Evolutionary conservation across 2,329 filamentous ascomycete genomes (phyloP), one percentile per base, ranked within the genome.

Genomic region (Aspergillus intermedius): DNA sequence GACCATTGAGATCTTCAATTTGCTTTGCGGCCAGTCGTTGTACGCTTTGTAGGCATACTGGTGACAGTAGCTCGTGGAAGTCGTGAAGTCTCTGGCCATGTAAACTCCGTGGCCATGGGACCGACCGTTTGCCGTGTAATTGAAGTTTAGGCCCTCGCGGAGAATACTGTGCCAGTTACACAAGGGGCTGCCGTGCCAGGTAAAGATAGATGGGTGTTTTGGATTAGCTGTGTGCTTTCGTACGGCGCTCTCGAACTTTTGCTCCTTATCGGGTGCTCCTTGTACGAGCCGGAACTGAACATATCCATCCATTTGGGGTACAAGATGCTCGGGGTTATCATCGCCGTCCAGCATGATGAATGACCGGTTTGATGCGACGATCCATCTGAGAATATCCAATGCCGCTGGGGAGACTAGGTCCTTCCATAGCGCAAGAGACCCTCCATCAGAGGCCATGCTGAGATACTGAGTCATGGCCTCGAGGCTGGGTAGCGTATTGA

Each of bases 101-200:
- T 96, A 96, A 2, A 94, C 86, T 0, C 91, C 91, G 61, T 95
- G 50, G 0, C 91, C 91, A 59, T 56, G 88, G 1, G 84, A 74
- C 52, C 91, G 81, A 1, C 90, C 91, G 63, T 91, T 70, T 0
- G 64, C 39, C 0, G 72, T 68, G 1, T 78, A 66, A 4, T 81
- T 78, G 68, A 83, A 95, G 63, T 95, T 81, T 5, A 96, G 73
- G 0, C 91, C 90, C 51, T 86, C 81, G 28, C 90, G 82, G 53
- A 95, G 82, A 58, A 96, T 95, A 58, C 84, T 87, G 66, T 96
- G 91, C 91, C 91, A 95, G 59, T 95, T 95, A 3, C 66, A 55
- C 3, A 95, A 54, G 0, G 71, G 65, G 59, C 88, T 94, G 5
- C 90, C 91, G 64, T 96, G 91, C 84, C 87, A 95, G 0, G 87